phyloP scores from a whole-genome alignment of 2,329 filamentous ascomycete genomes.

The Anisogramma anomala region DNA sequence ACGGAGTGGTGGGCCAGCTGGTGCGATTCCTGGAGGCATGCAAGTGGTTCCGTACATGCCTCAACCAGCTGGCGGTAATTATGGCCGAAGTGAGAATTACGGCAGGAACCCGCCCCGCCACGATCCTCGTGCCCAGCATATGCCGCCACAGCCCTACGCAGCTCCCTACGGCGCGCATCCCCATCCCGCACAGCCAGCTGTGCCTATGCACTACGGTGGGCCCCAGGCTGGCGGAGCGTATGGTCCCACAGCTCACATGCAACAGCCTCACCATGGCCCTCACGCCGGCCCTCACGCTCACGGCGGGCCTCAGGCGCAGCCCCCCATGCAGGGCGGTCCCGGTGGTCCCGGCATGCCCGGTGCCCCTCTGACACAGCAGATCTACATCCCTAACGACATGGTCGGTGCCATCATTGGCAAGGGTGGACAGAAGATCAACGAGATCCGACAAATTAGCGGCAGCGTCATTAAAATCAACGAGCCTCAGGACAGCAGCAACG shows the following conservation, averaged over 20 bases:
- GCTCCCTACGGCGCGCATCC: conserved; percentile 55
- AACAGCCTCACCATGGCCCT: conserved; percentile 54
- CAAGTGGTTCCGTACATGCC: conserved; percentile 98
- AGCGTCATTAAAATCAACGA: conserved; percentile 99
- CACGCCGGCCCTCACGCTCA: conserved; percentile 49
- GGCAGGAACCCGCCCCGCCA: conserved; percentile 62
- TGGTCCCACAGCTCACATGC: conserved; percentile 63
- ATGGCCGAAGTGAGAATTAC: conserved; percentile 80
- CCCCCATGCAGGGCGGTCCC: conserved; percentile 55
- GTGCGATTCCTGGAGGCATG: conserved; percentile 92
- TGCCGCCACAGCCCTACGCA: conserved; percentile 33
- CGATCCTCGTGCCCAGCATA: conserved; percentile 60
- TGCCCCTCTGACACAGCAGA: conserved; percentile 88
- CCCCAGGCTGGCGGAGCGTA: conserved; percentile 65
- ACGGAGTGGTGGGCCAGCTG: conserved; percentile 82
- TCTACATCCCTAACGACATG: conserved; percentile 99
- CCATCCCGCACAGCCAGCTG: conserved; percentile 51
- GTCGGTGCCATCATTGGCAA: conserved; percentile 98
- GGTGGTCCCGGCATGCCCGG: conserved; percentile 51
- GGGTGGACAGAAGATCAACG: conserved; percentile 97
- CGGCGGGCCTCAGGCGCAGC: conserved; percentile 61
- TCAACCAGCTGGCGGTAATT: conserved; percentile 84
- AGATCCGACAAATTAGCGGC: conserved; percentile 91
- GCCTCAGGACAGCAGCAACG: conserved; percentile 97
- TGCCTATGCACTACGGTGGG: conserved; percentile 71